Conservation (phyloP, 2,329 filamentous ascomycete genomes). For the Calonectria leucothoes region DNA sequence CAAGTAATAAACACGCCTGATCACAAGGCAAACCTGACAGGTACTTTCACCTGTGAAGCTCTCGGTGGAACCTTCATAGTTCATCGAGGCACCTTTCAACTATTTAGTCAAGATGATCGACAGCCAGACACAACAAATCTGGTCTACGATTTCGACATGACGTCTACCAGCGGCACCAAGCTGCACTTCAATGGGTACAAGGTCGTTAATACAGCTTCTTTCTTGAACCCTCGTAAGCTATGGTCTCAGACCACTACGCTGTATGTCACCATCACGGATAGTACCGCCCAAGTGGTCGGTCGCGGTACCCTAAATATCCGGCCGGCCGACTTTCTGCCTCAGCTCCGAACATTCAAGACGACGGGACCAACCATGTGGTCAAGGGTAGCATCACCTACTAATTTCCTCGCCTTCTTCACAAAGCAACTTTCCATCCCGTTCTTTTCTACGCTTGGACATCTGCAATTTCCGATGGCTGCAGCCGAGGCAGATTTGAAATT, state of each 20-base stretch:
- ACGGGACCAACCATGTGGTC: conserved; percentile 26
- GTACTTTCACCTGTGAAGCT: conserved; percentile 57
- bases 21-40: conserved; percentile 60
- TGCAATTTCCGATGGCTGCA: conserved; percentile 29
- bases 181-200: conserved; percentile 73
- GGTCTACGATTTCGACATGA: conserved; percentile 72
- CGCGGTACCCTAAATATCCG: conserved; percentile 70
- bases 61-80: conserved; percentile 65
- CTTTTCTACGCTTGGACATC: conserved; percentile 32
- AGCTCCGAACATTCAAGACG: conserved; percentile 63
- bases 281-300: conserved; percentile 51
- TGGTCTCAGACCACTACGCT: conserved; percentile 73
- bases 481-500: conserved; percentile 6
- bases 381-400: not conserved
- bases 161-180: conserved; percentile 60
- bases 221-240: conserved; percentile 65
- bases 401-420: conserved; percentile 24
- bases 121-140: conserved; percentile 69
- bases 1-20: conserved; percentile 24
- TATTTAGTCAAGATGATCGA: conserved; percentile 66
- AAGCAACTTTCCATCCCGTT: conserved; percentile 24
- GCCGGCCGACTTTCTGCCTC: conserved; percentile 63
- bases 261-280: conserved; percentile 68
- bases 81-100: conserved; percentile 66
- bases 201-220: conserved; percentile 69